A percentile compares a stretch with the other conserved stretches of the same genome.
These are phyloP conservation scores for Aspergillus cristatus DNA, from an alignment of 495 filamentous ascomycete genomes.

Conservation along the genomic window DNA sequence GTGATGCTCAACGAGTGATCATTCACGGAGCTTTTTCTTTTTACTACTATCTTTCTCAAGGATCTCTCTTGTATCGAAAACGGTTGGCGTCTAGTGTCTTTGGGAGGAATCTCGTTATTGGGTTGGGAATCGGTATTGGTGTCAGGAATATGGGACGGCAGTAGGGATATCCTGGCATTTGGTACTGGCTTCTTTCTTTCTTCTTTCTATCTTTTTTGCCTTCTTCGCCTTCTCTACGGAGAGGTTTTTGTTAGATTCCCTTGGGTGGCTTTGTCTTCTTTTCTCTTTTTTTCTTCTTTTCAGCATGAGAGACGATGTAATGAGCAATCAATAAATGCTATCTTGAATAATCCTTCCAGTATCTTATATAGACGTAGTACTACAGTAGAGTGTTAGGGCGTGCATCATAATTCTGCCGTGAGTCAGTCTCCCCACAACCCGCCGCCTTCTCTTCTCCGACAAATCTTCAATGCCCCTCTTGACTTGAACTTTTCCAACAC, in stretches of 20 bases:
- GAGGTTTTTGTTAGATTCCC: background rate
- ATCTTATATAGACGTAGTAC: too few species aligned
- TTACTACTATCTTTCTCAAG: conserved; percentile 8
- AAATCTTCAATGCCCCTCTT: conserved; percentile 22
- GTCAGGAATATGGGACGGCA: conserved; percentile 1
- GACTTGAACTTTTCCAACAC: too few species aligned
- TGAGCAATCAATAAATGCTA: background rate
- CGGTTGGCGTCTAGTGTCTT: conserved; percentile 12
- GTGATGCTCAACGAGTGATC: conserved; percentile 24
- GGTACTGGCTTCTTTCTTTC: conserved; percentile 3
- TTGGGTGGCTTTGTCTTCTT: background rate
- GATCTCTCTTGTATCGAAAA: too few species aligned
- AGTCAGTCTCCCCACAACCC: conserved; percentile 32
- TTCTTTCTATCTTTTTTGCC: conserved; percentile 17
- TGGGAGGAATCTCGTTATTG: background rate
- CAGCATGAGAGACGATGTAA: background rate
- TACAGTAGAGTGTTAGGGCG: too few species aligned
- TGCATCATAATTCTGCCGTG: conserved; percentile 33
- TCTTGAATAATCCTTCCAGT: too few species aligned
- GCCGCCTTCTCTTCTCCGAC: background rate
- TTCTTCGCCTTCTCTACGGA: background rate
- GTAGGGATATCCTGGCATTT: conserved; percentile 6
- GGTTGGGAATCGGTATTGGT: conserved; percentile 7
- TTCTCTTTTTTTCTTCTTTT: background rate
- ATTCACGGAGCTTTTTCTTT: conserved; percentile 8